phyloP scores from a whole-genome alignment of 805 yeast species.

The Ogataea methanolica region DNA sequence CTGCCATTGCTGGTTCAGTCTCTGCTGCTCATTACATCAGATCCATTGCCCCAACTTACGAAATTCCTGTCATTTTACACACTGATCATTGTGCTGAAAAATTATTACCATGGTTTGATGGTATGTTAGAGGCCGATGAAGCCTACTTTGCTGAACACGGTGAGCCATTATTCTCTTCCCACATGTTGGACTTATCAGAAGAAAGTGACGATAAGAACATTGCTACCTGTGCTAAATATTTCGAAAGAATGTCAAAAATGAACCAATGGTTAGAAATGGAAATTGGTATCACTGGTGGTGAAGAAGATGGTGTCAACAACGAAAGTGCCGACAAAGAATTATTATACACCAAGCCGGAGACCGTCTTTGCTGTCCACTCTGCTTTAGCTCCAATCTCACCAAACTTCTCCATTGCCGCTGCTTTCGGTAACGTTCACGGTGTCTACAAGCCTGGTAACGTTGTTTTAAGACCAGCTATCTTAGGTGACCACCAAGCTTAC shows the following conservation, averaged over 20 bases:
- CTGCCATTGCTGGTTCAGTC: constrained; percentile 88
- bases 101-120: constrained; percentile 97
- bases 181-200: constrained; percentile 97
- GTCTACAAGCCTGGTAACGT: constrained; percentile 99
- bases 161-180: constrained; percentile 96
- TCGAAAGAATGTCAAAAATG: constrained; percentile 88
- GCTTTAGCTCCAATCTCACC: constrained; percentile 90
- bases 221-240: constrained; percentile 89
- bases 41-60: constrained; percentile 93
- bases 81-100: constrained; percentile 99
- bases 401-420: constrained; percentile 99
- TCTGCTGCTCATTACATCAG: constrained; percentile 99
- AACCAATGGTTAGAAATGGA: constrained; percentile 99
- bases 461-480: constrained; percentile 82
- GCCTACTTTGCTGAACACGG: constrained; percentile 81
- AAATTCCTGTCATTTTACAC: constrained; percentile 94
- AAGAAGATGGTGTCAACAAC: constrained; percentile 99
- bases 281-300: constrained; percentile 99
- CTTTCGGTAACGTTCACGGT: constrained; percentile 99
- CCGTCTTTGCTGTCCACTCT: constrained; percentile 86
- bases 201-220: constrained; percentile 96
- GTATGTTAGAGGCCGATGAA: constrained; percentile 96
- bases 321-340: constrained; percentile 83
- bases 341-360: constrained; percentile 92
- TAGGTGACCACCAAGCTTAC: constrained; percentile 93